Evolutionary conservation across 306 rosid genomes (phyloP), one percentile per base, ranked within the genome.

Genomic region (Acacia melanoxylon): DNA sequence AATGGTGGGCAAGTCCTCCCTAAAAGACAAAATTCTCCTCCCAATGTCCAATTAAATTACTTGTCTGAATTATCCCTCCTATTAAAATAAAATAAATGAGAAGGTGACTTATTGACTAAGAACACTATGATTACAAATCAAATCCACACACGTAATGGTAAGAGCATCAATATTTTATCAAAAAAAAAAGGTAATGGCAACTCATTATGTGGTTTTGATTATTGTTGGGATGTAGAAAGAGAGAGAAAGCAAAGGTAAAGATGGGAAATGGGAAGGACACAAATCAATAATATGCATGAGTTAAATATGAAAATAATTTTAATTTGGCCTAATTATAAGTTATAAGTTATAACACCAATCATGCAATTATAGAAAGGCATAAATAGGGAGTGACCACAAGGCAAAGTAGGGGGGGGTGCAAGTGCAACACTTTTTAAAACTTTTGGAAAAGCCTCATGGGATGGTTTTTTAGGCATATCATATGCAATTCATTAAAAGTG

Each of bases 331-430:
- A n/a, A 3, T 22, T 6, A 58, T n/a, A n/a, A n/a, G n/a, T n/a
- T n/a, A n/a, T n/a, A n/a, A n/a, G n/a, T n/a, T n/a, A n/a, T 6
- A 37, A 37, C 2, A 81, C 71, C 80, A 84, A 78, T 84, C 80
- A 84, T 87, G 76, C 76, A 52, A 63, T 20, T 58, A 22, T 15
- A 10, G 15, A 58, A n/a, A 48, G 52, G 52, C 16, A 48, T 44
- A 52, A 19, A 54, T 17, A 54, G 62, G 62, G 2, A 54, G 62
- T 54, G 62, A 54, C 27, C 62, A 54, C 25, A 3, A 54, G 25
- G 27, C 27, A 54, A 54, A 54, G 62, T 20, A 54, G 62, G 62
- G 25, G 62, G 25, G 1, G 11, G 62, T 16, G 59, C 59, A 48
- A 14, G 24, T 7, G 27, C 2, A 20, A n/a, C 62, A 19, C 25